phyloP scores from a whole-genome alignment of 2,329 filamentous ascomycete genomes.

The Sordariomycetes sp. region DNA sequence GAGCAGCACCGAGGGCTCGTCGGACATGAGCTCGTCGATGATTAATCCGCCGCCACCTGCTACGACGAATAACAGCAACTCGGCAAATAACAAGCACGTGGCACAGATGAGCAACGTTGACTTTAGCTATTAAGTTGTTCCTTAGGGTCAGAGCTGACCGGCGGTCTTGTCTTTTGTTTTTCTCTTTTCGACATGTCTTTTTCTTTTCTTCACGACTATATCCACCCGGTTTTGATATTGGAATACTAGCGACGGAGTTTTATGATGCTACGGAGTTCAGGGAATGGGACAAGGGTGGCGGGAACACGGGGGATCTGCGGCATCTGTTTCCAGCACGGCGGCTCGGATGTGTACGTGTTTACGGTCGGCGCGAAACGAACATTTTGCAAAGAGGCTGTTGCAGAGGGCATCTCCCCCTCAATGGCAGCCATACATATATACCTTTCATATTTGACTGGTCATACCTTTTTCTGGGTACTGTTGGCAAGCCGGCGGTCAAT shows the following conservation, averaged over 20 bases:
- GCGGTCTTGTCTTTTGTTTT: slow-evolving; percentile 7
- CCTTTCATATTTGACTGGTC: background rate
- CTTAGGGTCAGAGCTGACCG: slow-evolving; percentile 6
- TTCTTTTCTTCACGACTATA: slow-evolving; percentile 3
- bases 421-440: background rate
- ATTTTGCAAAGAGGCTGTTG: background rate
- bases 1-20: slow-evolving; percentile 20
- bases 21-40: slow-evolving; percentile 17
- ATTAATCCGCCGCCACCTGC: slow-evolving; percentile 1
- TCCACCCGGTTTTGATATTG: slow-evolving; percentile 3
- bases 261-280: slow-evolving; percentile 14
- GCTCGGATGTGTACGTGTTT: background rate
- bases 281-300: background rate
- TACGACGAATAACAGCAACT: slow-evolving; percentile 11
- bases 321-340: background rate
- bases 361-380: background rate
- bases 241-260: slow-evolving; percentile 20
- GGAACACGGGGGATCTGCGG: background rate
- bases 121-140: slow-evolving; percentile 41
- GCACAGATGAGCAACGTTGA: slow-evolving; percentile 46
- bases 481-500: background rate
- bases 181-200: slow-evolving; percentile 1
- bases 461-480: background rate
- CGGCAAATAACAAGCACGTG: slow-evolving; percentile 22
- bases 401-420: background rate